Evolutionary conservation across 768 basidiomycete species (phyloP), one percentile per base, ranked within the genome.

Genomic region (Dioszegia aurantiaca): DNA sequence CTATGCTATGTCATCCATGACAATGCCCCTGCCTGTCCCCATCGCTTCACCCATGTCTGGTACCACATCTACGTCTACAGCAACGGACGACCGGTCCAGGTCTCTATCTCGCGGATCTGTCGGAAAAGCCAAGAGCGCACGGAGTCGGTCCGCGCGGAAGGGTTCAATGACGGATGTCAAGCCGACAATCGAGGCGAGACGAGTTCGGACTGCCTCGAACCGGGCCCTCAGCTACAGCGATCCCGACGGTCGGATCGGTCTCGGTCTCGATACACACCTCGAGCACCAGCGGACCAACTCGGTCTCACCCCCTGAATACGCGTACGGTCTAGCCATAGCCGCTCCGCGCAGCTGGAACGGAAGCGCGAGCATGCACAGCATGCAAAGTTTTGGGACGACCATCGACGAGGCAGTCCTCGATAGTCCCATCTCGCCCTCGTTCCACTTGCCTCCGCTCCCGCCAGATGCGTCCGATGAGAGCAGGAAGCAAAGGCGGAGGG

Each of bases 401-500:
- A 63, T 54, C 45, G 56, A 57, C n/a, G 56, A 62, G 21, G 51
- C 60, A 0, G 36, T 65, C 39, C 51, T 66, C 19, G 65, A 67
- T 31, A 70, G 69, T 58, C 69, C 69, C 11, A 52, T 68, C 24
- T 66, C 69, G 12, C 66, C 69, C 3, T 58, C 60, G 40, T 57
- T 46, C 6, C 49, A 55, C 10, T 52, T 64, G 1, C 53, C 57
- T 19, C 10, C 19, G 17, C 26, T 60, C 14, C 39, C 51, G 8
- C 9, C 23, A 17, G 58, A 55, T 11, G 26, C 44, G n/a, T 58
- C 62, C 27, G 69, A 71, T 5, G 44, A 56, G 3, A 62, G 27
- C 48, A 68, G 68, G 61, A 68, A 67, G 45, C 64, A 66, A 45
- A 46, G 64, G 8, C 58, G 67, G 37, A 55, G 67, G n/a, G 69